Percentiles rank a stretch among this genome's conserved stretches.
Evolutionary conservation across 768 basidiomycete genomes (phyloP).

Genomic region (Auricularia cornea): DNA sequence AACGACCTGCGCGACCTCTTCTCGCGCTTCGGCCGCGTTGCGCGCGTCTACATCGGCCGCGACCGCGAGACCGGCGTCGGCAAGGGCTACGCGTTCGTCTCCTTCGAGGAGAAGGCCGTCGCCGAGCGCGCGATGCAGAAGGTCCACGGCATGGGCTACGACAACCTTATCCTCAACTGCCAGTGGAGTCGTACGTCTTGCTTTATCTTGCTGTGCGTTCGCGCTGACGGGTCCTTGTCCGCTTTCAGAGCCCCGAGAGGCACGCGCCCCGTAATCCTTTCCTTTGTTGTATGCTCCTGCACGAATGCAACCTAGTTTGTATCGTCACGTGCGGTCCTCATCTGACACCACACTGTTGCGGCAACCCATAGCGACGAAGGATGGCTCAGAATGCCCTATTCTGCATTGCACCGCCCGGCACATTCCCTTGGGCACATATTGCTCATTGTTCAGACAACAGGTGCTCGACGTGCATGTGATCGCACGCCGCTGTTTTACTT

Average conservation of each 20-base stretch:
- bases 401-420: no score
- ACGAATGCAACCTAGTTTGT: no score
- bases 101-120: constrained; percentile 72
- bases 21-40: constrained; percentile 73
- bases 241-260: constrained; percentile 29
- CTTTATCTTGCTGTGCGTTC: not conserved
- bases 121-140: constrained; percentile 90
- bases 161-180: constrained; percentile 74
- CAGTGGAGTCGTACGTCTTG: constrained; percentile 53
- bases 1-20: constrained; percentile 91
- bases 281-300: no score
- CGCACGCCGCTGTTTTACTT: no score
- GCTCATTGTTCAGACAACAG: no score
- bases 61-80: constrained; percentile 92
- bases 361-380: no score
- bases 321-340: no score
- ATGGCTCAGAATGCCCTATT: no score
- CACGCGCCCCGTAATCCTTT: not conserved
- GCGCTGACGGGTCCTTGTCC: not conserved
- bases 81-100: constrained; percentile 96
- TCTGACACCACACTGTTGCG: no score
- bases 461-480: no score
- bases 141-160: constrained; percentile 85
- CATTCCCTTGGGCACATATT: no score
- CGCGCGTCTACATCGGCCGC: constrained; percentile 86